Evolutionary conservation across 1,139 yeast species (phyloP).

Genomic region (Suhomyces anneliseae): DNA sequence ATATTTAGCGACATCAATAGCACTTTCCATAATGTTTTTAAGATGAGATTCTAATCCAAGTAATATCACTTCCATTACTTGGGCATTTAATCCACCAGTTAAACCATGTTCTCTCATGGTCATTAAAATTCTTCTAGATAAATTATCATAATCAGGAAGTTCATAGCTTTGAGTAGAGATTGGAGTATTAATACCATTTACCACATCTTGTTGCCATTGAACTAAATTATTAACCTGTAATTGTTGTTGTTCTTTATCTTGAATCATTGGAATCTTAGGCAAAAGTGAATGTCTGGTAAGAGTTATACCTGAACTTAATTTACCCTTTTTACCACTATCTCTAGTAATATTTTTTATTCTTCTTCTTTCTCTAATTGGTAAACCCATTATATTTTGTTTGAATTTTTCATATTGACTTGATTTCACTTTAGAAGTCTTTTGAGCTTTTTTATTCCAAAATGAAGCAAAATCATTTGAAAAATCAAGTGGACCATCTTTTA

Average conservation of each 20-base stretch:
- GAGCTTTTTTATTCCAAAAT: conserved; percentile 51
- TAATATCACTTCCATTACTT: conserved; percentile 73
- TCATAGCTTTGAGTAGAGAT: conserved; percentile 76
- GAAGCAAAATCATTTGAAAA: conserved; percentile 53
- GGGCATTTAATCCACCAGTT: conserved; percentile 74
- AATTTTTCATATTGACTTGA: conserved; percentile 74
- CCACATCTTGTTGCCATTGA: conserved; percentile 92
- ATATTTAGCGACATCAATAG: conserved; percentile 70
- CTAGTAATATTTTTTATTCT: conserved; percentile 80
- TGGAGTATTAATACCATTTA: conserved; percentile 85
- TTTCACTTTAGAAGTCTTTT: conserved; percentile 47
- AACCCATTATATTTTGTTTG: conserved; percentile 82
- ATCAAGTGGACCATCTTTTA: conserved; percentile 61
- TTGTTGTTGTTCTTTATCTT: conserved; percentile 54
- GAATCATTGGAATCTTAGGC: conserved; percentile 85
- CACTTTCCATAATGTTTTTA: conserved; percentile 69
- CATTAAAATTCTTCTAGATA: conserved; percentile 73
- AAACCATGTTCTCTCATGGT: conserved; percentile 89
- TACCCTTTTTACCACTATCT: conserved; percentile 77
- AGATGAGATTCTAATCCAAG: conserved; percentile 80
- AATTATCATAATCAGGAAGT: conserved; percentile 74
- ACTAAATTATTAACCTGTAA: conserved; percentile 57
- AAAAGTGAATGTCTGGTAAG: conserved; percentile 81
- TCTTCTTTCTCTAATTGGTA: conserved; percentile 81
- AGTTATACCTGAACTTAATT: conserved; percentile 72